Evolutionary conservation across 768 basidiomycete species (phyloP), one percentile per base, ranked within the genome.

Genomic region (Mycena latifolia): DNA sequence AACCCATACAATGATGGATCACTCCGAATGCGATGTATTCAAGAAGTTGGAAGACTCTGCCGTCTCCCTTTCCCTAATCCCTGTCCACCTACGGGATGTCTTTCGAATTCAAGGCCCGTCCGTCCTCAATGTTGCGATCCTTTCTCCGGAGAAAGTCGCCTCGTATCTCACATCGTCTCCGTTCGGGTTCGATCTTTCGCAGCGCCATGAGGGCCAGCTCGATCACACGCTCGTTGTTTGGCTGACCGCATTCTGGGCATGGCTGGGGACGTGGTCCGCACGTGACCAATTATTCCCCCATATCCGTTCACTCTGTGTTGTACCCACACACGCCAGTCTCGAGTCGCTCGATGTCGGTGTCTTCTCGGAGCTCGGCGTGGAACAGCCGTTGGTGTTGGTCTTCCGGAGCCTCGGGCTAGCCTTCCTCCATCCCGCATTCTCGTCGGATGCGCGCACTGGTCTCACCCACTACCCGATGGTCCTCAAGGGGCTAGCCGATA

Each of bases 231-330:
- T 67, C 12, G 59, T 81, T 20, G 46, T 61, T 7, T 84, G 82
- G 81, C 59, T 85, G n/a, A 70, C 75, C 1, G 53, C 58, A 2
- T 86, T 85, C 63, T 87, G 85, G 86, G 45, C 55, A 3, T 86
- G 84, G 85, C 54, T 82, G 48, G 70, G 64, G 7, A 61, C 41
- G 0, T 82, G 76, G 73, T 20, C 53, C 0, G 61, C 51, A 15
- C 69, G 65, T 20, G 62, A 68, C 2, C 57, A 69, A 9, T 59
- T 81, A 0, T 76, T 77, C 39, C 55, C 68, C 0, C 65, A 61
- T 15, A 70, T 81, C 35, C 39, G 59, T 3, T 33, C 69, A 2
- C 56, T 78, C 1, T 74, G 69, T 31, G 66, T 84, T 14, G 70
- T 84, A 8, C 84, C 83, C 1, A 77, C 80, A 0, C 70, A 69